Percentiles rank a stretch among this genome's conserved stretches.
These are phyloP conservation scores for Lactarius tabidus DNA, from an alignment of 768 basidiomycete species.

Conservation along the genomic window DNA sequence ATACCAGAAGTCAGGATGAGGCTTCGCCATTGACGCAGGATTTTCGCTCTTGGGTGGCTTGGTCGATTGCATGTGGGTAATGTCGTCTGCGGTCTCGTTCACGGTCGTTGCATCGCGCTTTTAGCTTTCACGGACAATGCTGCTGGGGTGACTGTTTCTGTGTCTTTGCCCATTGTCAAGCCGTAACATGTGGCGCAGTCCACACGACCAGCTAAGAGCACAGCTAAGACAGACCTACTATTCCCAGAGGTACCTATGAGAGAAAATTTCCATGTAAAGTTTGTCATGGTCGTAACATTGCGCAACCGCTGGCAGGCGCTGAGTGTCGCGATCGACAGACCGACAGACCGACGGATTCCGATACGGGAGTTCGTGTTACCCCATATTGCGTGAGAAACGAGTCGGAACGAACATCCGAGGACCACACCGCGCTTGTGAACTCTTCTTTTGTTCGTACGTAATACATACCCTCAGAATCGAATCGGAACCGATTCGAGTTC, in stretches of 20 bases:
- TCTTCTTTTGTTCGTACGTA: not conserved
- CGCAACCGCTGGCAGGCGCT: not conserved
- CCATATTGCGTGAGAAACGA: not conserved
- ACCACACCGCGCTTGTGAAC: not conserved
- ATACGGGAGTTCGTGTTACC: too few relatives aligned
- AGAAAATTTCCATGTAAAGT: not conserved
- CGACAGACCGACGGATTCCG: not conserved
- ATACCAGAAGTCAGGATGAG: constrained; percentile 33
- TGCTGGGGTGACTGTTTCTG: not conserved
- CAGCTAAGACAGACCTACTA: too few relatives aligned
- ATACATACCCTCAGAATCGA: not conserved
- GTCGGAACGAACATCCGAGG: not conserved
- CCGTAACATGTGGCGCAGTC: not conserved
- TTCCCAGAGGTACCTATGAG: too few relatives aligned
- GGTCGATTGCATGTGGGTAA: not conserved
- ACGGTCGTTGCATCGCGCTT: constrained; percentile 1
- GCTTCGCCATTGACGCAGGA: not conserved
- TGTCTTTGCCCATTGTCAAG: not conserved
- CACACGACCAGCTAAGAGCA: not conserved
- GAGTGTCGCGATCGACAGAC: not conserved
- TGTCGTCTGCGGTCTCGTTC: not conserved
- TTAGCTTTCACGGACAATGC: not conserved
- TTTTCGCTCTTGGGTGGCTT: constrained; percentile 2
- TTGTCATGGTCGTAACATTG: not conserved
- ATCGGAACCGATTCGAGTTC: not conserved